Evolutionary conservation across 2,329 filamentous ascomycete genomes (phyloP), one percentile per base, ranked within the genome.

Genomic region (Clathrospora elynae): DNA sequence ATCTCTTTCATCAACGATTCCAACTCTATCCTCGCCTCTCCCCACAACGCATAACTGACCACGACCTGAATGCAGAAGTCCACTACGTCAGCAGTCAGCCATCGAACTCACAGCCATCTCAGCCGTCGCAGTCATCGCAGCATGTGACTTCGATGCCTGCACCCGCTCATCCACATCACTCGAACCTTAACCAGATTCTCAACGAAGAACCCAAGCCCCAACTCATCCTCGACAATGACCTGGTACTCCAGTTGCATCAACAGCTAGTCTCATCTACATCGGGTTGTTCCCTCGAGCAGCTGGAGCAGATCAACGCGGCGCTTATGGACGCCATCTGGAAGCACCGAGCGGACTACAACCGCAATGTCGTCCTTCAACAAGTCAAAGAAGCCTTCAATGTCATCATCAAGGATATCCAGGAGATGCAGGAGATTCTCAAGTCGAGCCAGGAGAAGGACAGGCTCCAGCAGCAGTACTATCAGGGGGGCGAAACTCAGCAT

Each of bases 301-400:
- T 99, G 13, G 92, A 97, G 75, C 92, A 97, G 71, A 85, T 96
- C 66, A 91, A 91, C 67, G 86, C 90, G 6, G 84, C 86, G 55
- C 75, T 97, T 51, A 97, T 97, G 92, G 87, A 92, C 48, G 83
- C 85, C 51, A 81, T 97, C 30, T 99, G 93, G 93, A 79, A 78
- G 48, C 81, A 80, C 47, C 81, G 90, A 35, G 79, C 83, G 33
- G 85, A 95, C 61, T 93, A 88, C 82, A 93, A 99, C 71, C 83
- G 93, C 29, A 85, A 84, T 59, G 78, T 79, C 57, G 90, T 96
- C 10, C 78, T 85, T 10, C 74, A 73, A 31, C 73, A 77, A 24
- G 78, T 95, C 24, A 76, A 76, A 28, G 75, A 79, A 11, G 82
- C 87, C 4, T 96, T 96, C 68, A 91, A 95, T 57, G 82, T 84